phyloP scores from a whole-genome alignment of 768 basidiomycete genomes.

The Leccinum rimulosum region DNA sequence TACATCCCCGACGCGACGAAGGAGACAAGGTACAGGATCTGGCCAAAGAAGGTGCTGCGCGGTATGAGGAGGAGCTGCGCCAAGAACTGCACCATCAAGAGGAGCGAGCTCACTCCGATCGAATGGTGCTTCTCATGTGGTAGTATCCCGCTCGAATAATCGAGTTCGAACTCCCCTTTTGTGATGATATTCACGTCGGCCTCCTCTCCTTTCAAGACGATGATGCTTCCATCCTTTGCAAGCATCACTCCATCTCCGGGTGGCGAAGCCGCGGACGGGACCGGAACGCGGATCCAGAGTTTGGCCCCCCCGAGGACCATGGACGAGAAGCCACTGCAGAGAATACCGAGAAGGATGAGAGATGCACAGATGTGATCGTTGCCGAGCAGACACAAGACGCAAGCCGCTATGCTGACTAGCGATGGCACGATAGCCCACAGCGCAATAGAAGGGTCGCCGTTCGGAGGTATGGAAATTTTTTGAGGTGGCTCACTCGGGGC shows the following conservation, averaged over 20 bases:
- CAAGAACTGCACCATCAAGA: constrained; percentile 30
- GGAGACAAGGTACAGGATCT: constrained; percentile 29
- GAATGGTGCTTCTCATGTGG: constrained; percentile 4
- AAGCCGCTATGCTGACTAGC: constrained; percentile 21
- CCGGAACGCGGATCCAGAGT: constrained; percentile 21
- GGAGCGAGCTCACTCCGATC: constrained; percentile 25
- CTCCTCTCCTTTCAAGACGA: constrained; percentile 31
- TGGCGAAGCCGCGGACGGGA: constrained; percentile 24
- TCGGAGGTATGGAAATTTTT: constrained; percentile 8
- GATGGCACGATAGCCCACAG: constrained; percentile 23
- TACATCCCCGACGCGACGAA: constrained; percentile 32
- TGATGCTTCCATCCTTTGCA: constrained; percentile 14
- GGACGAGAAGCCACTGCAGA: constrained; percentile 32
- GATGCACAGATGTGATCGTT: constrained; percentile 26
- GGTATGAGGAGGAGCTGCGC: constrained; percentile 32
- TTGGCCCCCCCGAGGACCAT: constrained; percentile 25
- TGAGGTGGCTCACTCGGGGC: background rate
- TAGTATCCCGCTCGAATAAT: constrained; percentile 13
- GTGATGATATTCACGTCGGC: constrained; percentile 28
- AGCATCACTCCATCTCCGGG: constrained; percentile 33
- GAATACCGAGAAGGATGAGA: constrained; percentile 31
- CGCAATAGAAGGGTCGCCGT: constrained; percentile 9
- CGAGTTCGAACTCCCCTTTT: constrained; percentile 32
- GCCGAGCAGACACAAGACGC: constrained; percentile 17
- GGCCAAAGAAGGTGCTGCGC: constrained; percentile 31